Conservation (phyloP, 2,329 filamentous ascomycete genomes). For the Aspergillus niger region DNA sequence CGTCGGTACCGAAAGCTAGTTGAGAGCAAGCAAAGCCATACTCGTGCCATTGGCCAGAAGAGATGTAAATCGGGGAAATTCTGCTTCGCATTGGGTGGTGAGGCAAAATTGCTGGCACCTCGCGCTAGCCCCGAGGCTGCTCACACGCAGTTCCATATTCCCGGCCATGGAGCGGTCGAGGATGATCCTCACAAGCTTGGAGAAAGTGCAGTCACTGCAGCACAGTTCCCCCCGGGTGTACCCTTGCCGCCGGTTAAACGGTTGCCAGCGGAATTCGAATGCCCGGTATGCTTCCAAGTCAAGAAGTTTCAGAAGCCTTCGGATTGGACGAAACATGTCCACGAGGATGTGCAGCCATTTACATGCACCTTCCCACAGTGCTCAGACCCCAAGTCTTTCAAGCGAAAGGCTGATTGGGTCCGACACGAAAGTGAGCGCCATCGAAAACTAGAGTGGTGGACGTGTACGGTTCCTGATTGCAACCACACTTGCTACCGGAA, state of each 20-base stretch:
- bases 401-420: slow-evolving; percentile 94
- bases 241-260: slow-evolving; percentile 75
- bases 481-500: slow-evolving; percentile 80
- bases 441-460: slow-evolving; percentile 88
- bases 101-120: slow-evolving; percentile 62
- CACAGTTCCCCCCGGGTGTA: slow-evolving; percentile 78
- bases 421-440: slow-evolving; percentile 91
- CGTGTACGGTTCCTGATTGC: slow-evolving; percentile 78
- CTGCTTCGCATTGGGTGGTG: slow-evolving; percentile 70
- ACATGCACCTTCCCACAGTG: slow-evolving; percentile 88
- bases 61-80: slow-evolving; percentile 63
- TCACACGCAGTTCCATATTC: slow-evolving; percentile 57
- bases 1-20: slow-evolving; percentile 77
- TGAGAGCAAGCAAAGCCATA: slow-evolving; percentile 69
- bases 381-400: slow-evolving; percentile 85
- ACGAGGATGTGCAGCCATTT: slow-evolving; percentile 90
- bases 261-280: slow-evolving; percentile 86
- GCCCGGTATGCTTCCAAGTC: slow-evolving; percentile 78
- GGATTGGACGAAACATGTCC: slow-evolving; percentile 95
- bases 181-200: slow-evolving; percentile 66
- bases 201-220: slow-evolving; percentile 69
- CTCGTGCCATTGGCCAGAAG: slow-evolving; percentile 57
- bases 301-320: slow-evolving; percentile 90
- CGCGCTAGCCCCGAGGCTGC: slow-evolving; percentile 55
- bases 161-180: slow-evolving; percentile 59